Evolutionary conservation across 768 basidiomycete species (phyloP).

Genomic region (Podaxis rugospora): DNA sequence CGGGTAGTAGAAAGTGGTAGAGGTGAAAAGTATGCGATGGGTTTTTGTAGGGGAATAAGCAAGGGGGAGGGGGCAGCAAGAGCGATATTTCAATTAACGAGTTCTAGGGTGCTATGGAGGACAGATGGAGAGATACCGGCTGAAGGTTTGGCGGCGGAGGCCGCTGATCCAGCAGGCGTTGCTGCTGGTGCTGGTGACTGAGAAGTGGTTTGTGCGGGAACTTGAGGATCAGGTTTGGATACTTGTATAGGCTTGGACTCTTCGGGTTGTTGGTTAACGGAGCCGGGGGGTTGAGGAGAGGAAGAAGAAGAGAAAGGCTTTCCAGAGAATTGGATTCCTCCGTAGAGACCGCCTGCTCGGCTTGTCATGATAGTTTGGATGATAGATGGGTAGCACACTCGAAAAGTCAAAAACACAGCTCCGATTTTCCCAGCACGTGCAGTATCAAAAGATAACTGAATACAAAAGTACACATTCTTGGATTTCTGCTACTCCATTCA

Average conservation of each 20-base stretch:
- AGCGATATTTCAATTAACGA: conserved; percentile 54
- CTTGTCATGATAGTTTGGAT: conserved; percentile 53
- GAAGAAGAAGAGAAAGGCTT: conserved; percentile 46
- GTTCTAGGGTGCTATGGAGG: conserved; percentile 42
- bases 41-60: not conserved
- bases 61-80: conserved; percentile 23
- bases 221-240: conserved; percentile 19
- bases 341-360: conserved; percentile 81
- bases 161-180: conserved; percentile 17
- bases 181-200: conserved; percentile 23
- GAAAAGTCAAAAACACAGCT: not conserved
- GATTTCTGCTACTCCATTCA: not conserved
- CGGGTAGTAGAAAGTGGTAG: not conserved
- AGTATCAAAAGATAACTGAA: not conserved
- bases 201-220: conserved; percentile 12
- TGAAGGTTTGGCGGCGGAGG: conserved; percentile 39
- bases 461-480: not conserved
- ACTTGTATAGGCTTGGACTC: conserved; percentile 18
- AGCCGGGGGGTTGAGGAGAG: conserved; percentile 9
- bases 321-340: conserved; percentile 79
- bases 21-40: not conserved
- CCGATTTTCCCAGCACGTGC: conserved; percentile 10
- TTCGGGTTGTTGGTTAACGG: conserved; percentile 11
- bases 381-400: conserved; percentile 11
- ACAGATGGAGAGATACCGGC: conserved; percentile 56